Evolutionary conservation across 192 early-diverging fungal species (phyloP), one percentile per base, ranked within the genome.

Genomic region (Linnemannia schmuckeri): DNA sequence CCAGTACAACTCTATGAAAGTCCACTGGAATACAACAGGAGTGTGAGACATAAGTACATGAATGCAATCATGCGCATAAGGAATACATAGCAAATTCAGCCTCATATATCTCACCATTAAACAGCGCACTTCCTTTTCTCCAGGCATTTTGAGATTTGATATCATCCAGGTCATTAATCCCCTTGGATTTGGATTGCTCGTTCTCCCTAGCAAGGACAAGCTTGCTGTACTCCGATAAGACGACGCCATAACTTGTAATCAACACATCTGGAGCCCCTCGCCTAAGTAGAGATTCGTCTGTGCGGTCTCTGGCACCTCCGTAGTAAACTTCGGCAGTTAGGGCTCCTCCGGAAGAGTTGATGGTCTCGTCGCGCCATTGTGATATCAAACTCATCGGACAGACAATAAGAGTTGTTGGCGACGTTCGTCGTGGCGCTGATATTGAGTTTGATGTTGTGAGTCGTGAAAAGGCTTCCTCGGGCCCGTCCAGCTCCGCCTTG

Each of bases 1-100:
- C 98, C 46, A 99, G 83, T n/a, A 99, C 94, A 20, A 98, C 90
- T 46, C 98, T 90, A 80, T 94, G 93, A 93, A 96, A 99, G 54
- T 96, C 91, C 5, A 98, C 90, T 9, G 89, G 22, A 95, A 72
- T 12, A 76, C 35, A 69, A 79, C 1, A 41, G 18, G 22, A 2
- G 22, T 42, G 18, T 41, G 41, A 27, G 40, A 9, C 12, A n/a
- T 1, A 27, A 77, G 20, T n/a, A 49, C 27, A 27, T 30, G 13
- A 41, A 13, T 20, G 9, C 6, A 71, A 8, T 20, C 22, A 41
- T 24, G 13, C 10, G 2, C 52, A 41, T 37, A 68, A 41, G 3
- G 24, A 38, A 38, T 40, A 41, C 22, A 37, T 13, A n/a, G 20
- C 54, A 9, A 66, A 75, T 27, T 33, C 49, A 20, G 4, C 6